Base-by-base conservation (phyloP, 2,329 filamentous ascomycete genomes). In the Ascochyta koolunga region DNA sequence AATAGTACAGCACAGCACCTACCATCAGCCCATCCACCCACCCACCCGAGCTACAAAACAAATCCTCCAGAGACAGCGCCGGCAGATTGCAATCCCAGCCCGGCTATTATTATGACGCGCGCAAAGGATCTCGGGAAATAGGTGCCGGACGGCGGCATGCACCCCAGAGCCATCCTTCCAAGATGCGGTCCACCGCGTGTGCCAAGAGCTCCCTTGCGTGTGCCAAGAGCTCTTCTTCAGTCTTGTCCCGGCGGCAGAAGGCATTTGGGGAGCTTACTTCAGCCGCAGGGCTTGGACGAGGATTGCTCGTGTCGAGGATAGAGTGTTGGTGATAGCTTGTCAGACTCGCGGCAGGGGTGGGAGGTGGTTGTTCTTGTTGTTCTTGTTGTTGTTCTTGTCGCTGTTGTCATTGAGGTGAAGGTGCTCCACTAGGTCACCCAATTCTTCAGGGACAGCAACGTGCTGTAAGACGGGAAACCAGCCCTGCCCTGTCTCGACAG, bases 231-330 rank as follows among this genome's bases (percentile, higher is more conserved):
- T 62, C 59, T 65, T 60, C 47, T 61, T 38, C 48, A 61, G 61
- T 38, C 62, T 66, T 66, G 62, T 67, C 64, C 65, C 65, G 65
- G 45, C 54, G 65, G 65, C 37, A 64, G 60, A 67, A 66, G 31
- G 46, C 40, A 6, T 19, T 25, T 48, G 51, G 32, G 22, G 56
- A 61, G 59, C 57, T 58, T 65, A 50, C 29, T 58, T 43, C 40
- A 54, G 48, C 51, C 42, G 50, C 45, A 45, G 50, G 40, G 41
- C 35, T 44, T 40, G 22, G 35, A 31, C 8, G 13, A 38, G 25
- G 40, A 18, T 10, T 5, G 31, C 7, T 5, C 15, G 19, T 25
- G 13, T 45, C 18, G 40, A 6, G 10, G 22, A 10, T 19, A 49
- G 18, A 40, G 35, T 4, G 22, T 32, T 24, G 18, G 38, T 31